Evolutionary conservation across 768 basidiomycete species (phyloP).

Genomic region (Collybia nuda): DNA sequence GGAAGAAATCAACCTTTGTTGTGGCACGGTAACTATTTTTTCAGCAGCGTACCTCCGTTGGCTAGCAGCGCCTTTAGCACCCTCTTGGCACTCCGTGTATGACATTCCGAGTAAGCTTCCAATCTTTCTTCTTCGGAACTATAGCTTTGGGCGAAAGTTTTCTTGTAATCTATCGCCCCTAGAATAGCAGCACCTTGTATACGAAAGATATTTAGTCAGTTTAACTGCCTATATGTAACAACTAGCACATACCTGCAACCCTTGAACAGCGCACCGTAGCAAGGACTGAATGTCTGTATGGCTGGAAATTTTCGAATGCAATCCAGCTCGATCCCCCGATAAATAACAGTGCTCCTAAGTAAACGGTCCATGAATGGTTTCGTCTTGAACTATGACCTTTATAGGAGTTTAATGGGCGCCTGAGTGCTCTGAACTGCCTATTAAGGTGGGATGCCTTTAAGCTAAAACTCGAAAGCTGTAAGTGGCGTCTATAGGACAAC

Average conservation of each 20-base stretch:
- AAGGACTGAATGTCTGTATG: conserved; percentile 73
- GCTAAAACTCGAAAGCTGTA: conserved; percentile 2
- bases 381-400: not conserved
- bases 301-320: conserved; percentile 68
- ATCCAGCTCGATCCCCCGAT: conserved; percentile 36
- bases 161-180: conserved; percentile 72
- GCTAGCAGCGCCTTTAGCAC: conserved; percentile 82
- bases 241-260: conserved; percentile 53
- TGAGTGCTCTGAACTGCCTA: conserved; percentile 7
- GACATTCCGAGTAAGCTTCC: conserved; percentile 72
- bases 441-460: conserved; percentile 1
- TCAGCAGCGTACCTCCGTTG: conserved; percentile 67
- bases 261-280: conserved; percentile 79
- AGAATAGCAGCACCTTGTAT: conserved; percentile 56
- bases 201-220: conserved; percentile 20
- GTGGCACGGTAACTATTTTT: not conserved
- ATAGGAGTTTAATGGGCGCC: conserved; percentile 2
- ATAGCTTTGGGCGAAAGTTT: conserved; percentile 57
- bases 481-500: conserved; percentile 15
- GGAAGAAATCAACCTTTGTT: conserved; percentile 3
- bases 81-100: conserved; percentile 77
- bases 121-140: conserved; percentile 46
- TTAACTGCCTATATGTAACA: conserved; percentile 11
- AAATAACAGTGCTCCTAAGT: conserved; percentile 33
- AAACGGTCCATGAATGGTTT: conserved; percentile 31